Conservation (phyloP, 2,329 filamentous ascomycete genomes). For the Chalaropsis ovoidea region DNA sequence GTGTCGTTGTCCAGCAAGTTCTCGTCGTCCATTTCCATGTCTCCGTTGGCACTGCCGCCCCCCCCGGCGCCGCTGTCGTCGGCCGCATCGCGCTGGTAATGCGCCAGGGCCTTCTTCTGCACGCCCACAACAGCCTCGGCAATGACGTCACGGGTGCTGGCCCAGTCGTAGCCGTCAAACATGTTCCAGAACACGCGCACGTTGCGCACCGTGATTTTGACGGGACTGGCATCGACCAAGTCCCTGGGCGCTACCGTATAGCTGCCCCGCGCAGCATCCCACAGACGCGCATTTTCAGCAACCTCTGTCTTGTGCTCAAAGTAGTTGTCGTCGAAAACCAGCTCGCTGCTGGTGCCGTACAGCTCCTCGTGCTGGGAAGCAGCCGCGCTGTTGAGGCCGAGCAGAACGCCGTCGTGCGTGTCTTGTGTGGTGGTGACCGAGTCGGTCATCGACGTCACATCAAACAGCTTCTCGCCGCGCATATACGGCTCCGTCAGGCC, state of each 20-base stretch:
- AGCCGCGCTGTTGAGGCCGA: constrained; percentile 27
- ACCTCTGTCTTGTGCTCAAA: constrained; percentile 55
- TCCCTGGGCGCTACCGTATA: constrained; percentile 57
- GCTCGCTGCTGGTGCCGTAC: constrained; percentile 40
- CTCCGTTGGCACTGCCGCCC: background rate
- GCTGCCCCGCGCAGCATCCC: constrained; percentile 67
- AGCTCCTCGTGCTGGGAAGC: constrained; percentile 8
- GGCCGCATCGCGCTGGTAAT: constrained; percentile 32
- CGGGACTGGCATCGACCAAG: constrained; percentile 55
- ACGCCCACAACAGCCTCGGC: constrained; percentile 80
- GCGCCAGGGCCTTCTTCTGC: constrained; percentile 70
- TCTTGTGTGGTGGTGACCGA: constrained; percentile 29
- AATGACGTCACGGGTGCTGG: constrained; percentile 73
- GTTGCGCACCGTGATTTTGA: constrained; percentile 70
- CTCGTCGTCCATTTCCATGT: constrained; percentile 33
- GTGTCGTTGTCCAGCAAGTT: constrained; percentile 69
- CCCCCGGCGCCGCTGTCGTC: constrained; percentile 44
- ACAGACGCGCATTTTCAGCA: constrained; percentile 61
- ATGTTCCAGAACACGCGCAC: constrained; percentile 95
- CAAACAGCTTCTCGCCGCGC: constrained; percentile 39
- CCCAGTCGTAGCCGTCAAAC: constrained; percentile 97
- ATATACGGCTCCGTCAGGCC: background rate
- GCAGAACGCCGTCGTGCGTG: constrained; percentile 33
- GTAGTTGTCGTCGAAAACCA: constrained; percentile 68
- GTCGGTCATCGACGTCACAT: constrained; percentile 33